Conservation (phyloP, 805 yeast genomes). For the Candida parachauliodes region DNA sequence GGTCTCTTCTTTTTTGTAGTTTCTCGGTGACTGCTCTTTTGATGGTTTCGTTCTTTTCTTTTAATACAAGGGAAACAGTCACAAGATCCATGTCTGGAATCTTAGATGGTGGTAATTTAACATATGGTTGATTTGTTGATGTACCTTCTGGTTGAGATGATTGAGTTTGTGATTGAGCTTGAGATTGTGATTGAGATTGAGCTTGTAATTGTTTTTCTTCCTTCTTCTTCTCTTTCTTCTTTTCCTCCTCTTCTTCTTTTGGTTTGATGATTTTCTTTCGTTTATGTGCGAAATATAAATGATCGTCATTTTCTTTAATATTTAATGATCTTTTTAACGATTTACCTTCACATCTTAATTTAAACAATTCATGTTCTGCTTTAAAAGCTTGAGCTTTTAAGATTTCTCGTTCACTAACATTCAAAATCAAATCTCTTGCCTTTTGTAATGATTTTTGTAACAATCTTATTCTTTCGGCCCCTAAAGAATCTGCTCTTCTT, state of each 20-base stretch:
- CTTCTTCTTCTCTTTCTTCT: slow-evolving; percentile 13
- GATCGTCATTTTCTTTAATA: slow-evolving; percentile 73
- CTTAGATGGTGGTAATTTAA: slow-evolving; percentile 82
- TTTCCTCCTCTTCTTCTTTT: slow-evolving; percentile 36
- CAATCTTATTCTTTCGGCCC: slow-evolving; percentile 75
- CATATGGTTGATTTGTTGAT: slow-evolving; percentile 66
- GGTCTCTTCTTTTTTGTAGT: slow-evolving; percentile 65
- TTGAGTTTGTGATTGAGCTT: slow-evolving; percentile 11
- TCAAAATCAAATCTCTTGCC: slow-evolving; percentile 64
- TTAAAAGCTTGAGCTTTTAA: slow-evolving; percentile 58
- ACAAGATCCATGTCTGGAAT: slow-evolving; percentile 90
- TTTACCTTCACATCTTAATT: slow-evolving; percentile 69
- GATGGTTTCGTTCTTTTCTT: slow-evolving; percentile 73
- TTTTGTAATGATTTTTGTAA: slow-evolving; percentile 73
- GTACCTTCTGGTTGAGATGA: slow-evolving; percentile 16
- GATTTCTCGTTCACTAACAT: slow-evolving; percentile 73
- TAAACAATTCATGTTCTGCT: slow-evolving; percentile 65
- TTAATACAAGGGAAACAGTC: slow-evolving; percentile 70
- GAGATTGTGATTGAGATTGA: slow-evolving; percentile 5
- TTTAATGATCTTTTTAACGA: slow-evolving; percentile 69
- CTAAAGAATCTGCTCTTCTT: slow-evolving; percentile 87
- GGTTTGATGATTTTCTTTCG: slow-evolving; percentile 47
- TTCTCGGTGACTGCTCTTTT: slow-evolving; percentile 83
- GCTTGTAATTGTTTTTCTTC: slow-evolving; percentile 13
- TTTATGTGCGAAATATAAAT: slow-evolving; percentile 74